phyloP scores from a whole-genome alignment of 2,329 filamentous ascomycete genomes.

The Pseudophaeomoniella oleicola region DNA sequence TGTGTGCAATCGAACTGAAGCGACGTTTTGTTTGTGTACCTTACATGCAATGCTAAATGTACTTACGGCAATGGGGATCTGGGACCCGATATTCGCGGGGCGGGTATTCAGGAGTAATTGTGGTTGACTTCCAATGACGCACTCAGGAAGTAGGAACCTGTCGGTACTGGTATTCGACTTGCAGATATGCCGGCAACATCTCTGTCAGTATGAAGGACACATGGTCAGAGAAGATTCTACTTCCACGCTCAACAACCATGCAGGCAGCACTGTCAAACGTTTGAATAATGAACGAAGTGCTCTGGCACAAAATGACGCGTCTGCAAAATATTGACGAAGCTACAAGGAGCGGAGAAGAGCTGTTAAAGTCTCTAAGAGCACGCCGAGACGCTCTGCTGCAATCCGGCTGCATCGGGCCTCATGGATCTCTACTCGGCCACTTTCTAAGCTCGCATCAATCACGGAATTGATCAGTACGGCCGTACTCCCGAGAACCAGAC shows the following conservation, averaged over 20 bases:
- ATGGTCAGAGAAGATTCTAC: constrained; percentile 18
- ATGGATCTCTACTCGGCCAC: constrained; percentile 33
- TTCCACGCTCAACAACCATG: no score
- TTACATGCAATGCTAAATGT: no score
- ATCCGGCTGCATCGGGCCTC: constrained; percentile 38
- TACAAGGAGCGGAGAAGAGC: constrained; percentile 34
- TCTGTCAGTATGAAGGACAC: constrained; percentile 24
- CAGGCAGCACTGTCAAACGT: no score
- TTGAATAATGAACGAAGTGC: no score
- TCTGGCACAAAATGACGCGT: constrained; percentile 44
- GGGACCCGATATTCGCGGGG: no score
- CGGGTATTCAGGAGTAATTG: no score
- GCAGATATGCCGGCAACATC: constrained; percentile 23
- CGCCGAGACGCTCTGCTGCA: constrained; percentile 39
- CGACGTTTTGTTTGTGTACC: no score
- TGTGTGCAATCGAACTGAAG: no score
- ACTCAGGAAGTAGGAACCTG: no score
- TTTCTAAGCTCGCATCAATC: constrained; percentile 25
- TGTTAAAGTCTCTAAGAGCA: constrained; percentile 34
- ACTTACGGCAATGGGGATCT: no score
- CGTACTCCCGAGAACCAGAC: constrained; percentile 30
- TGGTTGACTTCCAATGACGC: no score
- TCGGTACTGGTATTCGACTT: no score
- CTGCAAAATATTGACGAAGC: constrained; percentile 38
- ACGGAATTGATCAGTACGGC: constrained; percentile 33